Evolutionary conservation across 1,139 yeast genomes (phyloP), one percentile per base, ranked within the genome.

Genomic region (Hyphopichia buzzinii): DNA sequence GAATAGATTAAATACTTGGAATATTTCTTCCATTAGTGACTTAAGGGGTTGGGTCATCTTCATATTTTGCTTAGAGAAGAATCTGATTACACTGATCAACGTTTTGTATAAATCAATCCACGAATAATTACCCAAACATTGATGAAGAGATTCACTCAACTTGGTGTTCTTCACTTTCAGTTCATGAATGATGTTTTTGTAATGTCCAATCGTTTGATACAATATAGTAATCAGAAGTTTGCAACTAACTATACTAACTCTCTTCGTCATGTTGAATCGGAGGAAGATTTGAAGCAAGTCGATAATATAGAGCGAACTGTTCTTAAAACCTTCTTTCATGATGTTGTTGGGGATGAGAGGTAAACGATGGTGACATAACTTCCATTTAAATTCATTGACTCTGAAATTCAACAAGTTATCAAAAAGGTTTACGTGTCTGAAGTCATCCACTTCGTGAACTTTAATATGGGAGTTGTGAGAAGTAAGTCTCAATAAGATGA

Each of bases 331-430:
- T 17, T 45, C 49, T 6, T 51, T 44, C 2, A 48, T 57, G 2
- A 45, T 34, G 36, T 55, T 57, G 15, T 47, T 47, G 3, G 69
- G 69, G 2, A 70, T 47, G 13, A 64, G 43, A 1, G 75, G 74
- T 5, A 43, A 29, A 36, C 57, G 60, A 35, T 69, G 75, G 40
- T 64, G 75, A 33, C 72, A 64, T 31, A 69, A 44, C 40, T 69
- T 70, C 71, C 73, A 68, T 34, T 57, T 57, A 40, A 55, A 60
- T 41, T 69, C 75, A 37, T 70, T 57, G 16, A 71, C 62, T 17
- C 51, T 52, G 26, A 46, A 52, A 1, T 47, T 39, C 8, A 48
- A 39, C 4, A 62, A 41, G 10, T 40, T 40, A 4, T 48, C 43
- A n/a, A 54, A 16, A 10, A 39, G 13, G 4, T 36, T 16, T 12